Evolutionary conservation across 2,329 filamentous ascomycete genomes (phyloP).

Genomic region (Cladosporium sp.): DNA sequence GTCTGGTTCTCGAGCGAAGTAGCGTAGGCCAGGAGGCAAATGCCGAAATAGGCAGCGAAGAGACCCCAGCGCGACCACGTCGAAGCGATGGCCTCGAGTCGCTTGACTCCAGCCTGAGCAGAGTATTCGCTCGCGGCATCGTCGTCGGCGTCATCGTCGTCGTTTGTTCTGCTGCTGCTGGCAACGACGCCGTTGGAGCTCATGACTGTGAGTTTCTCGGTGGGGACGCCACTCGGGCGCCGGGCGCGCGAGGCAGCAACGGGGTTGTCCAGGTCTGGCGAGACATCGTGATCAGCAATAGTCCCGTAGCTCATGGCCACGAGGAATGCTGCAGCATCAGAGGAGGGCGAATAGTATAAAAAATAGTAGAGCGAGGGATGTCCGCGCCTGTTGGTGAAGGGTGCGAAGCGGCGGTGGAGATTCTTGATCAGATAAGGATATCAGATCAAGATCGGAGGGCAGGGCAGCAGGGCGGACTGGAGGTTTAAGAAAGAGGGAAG

Average conservation of each 20-base stretch:
- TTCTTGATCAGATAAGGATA: constrained; percentile 16
- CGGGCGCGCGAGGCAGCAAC: constrained; percentile 11
- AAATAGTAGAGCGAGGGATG: not conserved
- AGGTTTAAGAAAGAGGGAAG: constrained; percentile 1
- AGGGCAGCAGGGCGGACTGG: not conserved
- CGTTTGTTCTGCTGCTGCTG: constrained; percentile 14
- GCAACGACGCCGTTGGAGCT: constrained; percentile 14
- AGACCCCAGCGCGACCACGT: constrained; percentile 53
- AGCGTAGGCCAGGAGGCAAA: constrained; percentile 57
- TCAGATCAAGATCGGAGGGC: constrained; percentile 8
- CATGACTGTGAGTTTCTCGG: constrained; percentile 21
- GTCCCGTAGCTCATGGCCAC: constrained; percentile 24
- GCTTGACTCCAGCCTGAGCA: constrained; percentile 52
- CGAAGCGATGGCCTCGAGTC: constrained; percentile 51
- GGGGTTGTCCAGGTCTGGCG: constrained; percentile 15
- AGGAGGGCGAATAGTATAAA: not conserved
- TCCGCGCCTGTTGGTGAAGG: not conserved
- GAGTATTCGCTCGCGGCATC: constrained; percentile 23
- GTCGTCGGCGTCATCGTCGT: constrained; percentile 9
- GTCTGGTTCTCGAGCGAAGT: constrained; percentile 69
- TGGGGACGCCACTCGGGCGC: constrained; percentile 19
- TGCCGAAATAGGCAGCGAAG: constrained; percentile 50
- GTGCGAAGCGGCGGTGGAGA: not conserved
- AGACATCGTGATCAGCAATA: constrained; percentile 18
- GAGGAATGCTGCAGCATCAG: constrained; percentile 12